Conservation (phyloP, 225 moss, liverwort and hornwort species). For the Pseudisothecium myosuroides region DNA sequence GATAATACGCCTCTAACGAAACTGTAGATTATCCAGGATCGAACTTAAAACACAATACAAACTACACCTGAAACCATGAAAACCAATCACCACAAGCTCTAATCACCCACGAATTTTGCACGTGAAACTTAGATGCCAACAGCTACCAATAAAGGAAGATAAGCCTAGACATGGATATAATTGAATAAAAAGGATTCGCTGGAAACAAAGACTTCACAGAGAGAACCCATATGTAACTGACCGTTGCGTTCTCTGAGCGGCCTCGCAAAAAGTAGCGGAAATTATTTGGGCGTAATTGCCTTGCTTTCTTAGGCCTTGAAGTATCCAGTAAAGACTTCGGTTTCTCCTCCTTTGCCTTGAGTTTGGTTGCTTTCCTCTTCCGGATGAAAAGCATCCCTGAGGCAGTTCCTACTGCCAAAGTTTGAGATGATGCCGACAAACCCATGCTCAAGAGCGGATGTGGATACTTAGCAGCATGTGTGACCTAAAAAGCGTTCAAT, state of each 20-base stretch:
- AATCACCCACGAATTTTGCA: neutral
- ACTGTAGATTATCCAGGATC: neutral
- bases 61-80: neutral
- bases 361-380: slow-evolving; percentile 20
- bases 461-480: slow-evolving; percentile 77
- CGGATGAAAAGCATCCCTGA: slow-evolving; percentile 67
- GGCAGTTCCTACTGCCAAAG: slow-evolving; percentile 75
- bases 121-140: neutral
- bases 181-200: neutral
- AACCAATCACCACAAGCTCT: neutral
- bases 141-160: neutral
- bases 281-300: slow-evolving; percentile 53
- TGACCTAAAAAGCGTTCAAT: slow-evolving; percentile 36
- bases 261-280: slow-evolving; percentile 84
- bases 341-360: slow-evolving; percentile 9
- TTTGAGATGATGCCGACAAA: slow-evolving; percentile 51
- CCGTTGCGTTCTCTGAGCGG: slow-evolving; percentile 54
- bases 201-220: neutral
- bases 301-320: slow-evolving; percentile 13
- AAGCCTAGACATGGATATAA: neutral
- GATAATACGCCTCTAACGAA: neutral
- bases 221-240: slow-evolving; percentile 7
- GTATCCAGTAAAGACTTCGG: slow-evolving; percentile 20
- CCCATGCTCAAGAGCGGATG: slow-evolving; percentile 79
- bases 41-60: neutral